Conservation (phyloP, 306 rosid species). For the Parietaria judaica region DNA sequence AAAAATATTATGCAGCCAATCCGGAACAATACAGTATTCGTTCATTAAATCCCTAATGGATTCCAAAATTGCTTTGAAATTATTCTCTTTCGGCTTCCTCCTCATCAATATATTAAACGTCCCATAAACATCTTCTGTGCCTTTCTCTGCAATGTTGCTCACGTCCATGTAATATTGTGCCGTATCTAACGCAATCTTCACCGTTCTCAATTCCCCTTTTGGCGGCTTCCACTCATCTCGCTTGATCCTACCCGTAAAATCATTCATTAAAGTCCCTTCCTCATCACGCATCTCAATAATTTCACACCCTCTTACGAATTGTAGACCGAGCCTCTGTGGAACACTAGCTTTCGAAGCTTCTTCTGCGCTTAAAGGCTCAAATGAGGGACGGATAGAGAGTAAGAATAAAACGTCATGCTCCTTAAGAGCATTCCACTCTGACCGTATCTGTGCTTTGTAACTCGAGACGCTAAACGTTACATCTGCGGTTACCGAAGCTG, state of each 20-base stretch:
- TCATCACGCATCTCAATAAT: constrained; percentile 85
- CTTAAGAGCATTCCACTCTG: constrained; percentile 95
- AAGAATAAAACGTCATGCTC: constrained; percentile 92
- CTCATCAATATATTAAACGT: constrained; percentile 86
- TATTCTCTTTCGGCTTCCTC: constrained; percentile 98
- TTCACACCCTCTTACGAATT: constrained; percentile 92
- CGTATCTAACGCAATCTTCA: constrained; percentile 91
- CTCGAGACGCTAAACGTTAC: constrained; percentile 83
- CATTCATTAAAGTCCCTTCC: constrained; percentile 93
- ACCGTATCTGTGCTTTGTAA: constrained; percentile 79
- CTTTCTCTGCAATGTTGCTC: constrained; percentile 77
- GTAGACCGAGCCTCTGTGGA: constrained; percentile 91
- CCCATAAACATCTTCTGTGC: constrained; percentile 88
- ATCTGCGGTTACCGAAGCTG: constrained; percentile 83
- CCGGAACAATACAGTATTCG: constrained; percentile 94
- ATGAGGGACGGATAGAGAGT: constrained; percentile 77
- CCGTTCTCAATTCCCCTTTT: constrained; percentile 91
- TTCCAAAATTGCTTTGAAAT: constrained; percentile 93
- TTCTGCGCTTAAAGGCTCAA: constrained; percentile 86
- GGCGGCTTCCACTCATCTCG: constrained; percentile 99
- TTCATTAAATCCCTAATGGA: constrained; percentile 96
- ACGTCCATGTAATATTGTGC: constrained; percentile 99
- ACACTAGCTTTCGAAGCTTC: constrained; percentile 85
- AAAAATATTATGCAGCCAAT: constrained; percentile 85
- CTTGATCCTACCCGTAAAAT: constrained; percentile 84